Conservation (phyloP, 2,329 filamentous ascomycete species). For the Nigrospora osmanthi region DNA sequence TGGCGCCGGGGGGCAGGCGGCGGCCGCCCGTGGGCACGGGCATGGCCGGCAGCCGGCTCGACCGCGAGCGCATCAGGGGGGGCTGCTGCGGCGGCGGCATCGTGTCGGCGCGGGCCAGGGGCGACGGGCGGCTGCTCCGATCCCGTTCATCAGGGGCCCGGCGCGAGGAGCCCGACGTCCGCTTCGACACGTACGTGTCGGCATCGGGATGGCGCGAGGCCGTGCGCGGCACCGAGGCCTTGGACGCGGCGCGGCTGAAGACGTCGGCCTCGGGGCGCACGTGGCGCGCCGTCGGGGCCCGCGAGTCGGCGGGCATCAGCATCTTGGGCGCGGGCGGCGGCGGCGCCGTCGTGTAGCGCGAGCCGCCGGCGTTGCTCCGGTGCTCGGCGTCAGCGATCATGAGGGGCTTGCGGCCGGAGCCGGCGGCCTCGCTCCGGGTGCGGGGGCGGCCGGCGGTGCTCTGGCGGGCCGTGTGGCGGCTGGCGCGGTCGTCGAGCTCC, state of each 20-base stretch:
- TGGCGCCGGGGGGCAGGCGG: not conserved
- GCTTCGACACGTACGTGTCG: constrained; percentile 4
- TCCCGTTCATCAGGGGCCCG: constrained; percentile 21
- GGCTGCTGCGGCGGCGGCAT: not conserved
- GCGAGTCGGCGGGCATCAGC: too few relatives aligned
- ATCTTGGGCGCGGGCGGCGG: constrained; percentile 5
- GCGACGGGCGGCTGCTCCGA: constrained; percentile 10
- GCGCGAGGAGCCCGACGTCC: not conserved
- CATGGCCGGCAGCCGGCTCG: too few relatives aligned
- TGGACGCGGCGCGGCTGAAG: constrained; percentile 3
- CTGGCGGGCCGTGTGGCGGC: constrained; percentile 30
- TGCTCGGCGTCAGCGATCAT: constrained; percentile 32
- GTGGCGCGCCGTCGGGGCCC: not conserved
- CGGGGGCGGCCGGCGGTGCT: constrained; percentile 23
- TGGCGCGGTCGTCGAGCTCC: constrained; percentile 30
- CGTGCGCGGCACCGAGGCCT: constrained; percentile 2
- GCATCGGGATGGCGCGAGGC: constrained; percentile 2
- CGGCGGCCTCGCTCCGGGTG: constrained; percentile 30
- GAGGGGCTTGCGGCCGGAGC: constrained; percentile 25
- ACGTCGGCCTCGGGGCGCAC: constrained; percentile 2
- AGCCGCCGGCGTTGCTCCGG: constrained; percentile 26
- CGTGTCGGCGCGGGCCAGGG: not conserved
- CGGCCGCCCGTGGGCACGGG: too few relatives aligned
- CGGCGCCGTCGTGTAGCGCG: constrained; percentile 22
- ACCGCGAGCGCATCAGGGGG: too few relatives aligned